Evolutionary conservation across 805 yeast species (phyloP), one percentile per base, ranked within the genome.

Genomic region (Priceomyces medius): DNA sequence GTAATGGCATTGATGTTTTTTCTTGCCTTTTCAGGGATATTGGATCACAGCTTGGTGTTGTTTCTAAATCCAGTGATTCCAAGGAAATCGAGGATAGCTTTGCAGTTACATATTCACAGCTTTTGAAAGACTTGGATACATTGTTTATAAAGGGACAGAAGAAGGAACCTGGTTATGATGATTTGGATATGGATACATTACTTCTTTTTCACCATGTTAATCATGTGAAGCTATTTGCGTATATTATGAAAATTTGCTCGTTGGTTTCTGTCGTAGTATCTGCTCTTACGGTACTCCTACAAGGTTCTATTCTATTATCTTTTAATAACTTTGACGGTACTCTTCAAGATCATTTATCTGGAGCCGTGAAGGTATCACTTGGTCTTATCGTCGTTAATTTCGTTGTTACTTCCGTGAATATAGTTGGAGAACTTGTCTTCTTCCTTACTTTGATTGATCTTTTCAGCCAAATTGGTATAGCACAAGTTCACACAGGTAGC

Each of bases 1-100:
- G 70, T 37, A 53, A 58, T 37, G 81, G 80, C 1, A 54, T 76
- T 41, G 81, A 79, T 51, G 49, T 77, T 12, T 56, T 74, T 7
- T 61, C 76, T 6, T 71, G 73, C 10, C 56, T 77, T 12, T 63
- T 77, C 8, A 63, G 71, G 42, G 84, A 79, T 55, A 65, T 80
- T 9, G 80, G 79, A 3, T 59, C 58, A 2, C 79, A 73, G 46
- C 56, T 75, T 31, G 74, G 71, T 7, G 53, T 55, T 19, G 54
- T 71, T 19, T 67, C 79, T 3, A 61, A 62, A 14, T 53, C 65
- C 42, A 64, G 71, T 4, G 64, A 73, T 46, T 59, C 73, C 3
- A 56, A 55, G 2, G 54, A 51, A 8, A 56, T 72, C 47, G 74
- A 77, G 2, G 59, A 67, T 16, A 63, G 74, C 18, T 61, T 75